phyloP scores from a whole-genome alignment of 2,329 filamentous ascomycete genomes.

The Alternaria incomplexa region DNA sequence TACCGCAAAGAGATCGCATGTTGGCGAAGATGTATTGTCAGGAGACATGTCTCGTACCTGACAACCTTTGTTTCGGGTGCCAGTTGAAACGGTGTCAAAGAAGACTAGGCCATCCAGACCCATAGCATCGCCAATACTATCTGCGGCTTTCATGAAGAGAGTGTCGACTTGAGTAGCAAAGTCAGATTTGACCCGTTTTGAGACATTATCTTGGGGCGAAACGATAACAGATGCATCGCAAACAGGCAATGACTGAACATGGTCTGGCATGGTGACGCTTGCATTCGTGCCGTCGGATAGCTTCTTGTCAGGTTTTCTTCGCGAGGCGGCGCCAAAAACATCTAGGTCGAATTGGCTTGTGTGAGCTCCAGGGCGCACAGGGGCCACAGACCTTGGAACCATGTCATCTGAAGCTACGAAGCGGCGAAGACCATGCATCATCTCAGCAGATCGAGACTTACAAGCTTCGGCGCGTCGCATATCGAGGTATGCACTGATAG shows the following conservation, averaged over 20 bases:
- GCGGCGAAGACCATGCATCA: slow-evolving; percentile 16
- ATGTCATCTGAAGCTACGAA: slow-evolving; percentile 6
- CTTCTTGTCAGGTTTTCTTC: background rate
- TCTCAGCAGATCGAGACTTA: slow-evolving; percentile 10
- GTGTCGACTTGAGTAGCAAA: slow-evolving; percentile 1
- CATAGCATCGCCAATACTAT: slow-evolving; percentile 13
- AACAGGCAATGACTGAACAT: too few species aligned
- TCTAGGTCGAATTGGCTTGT: slow-evolving; percentile 1
- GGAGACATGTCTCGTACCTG: background rate
- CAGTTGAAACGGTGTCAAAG: slow-evolving; percentile 11
- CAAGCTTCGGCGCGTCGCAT: slow-evolving; percentile 10
- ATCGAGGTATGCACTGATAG: slow-evolving; percentile 14
- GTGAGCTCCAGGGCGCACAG: background rate
- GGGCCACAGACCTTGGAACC: background rate
- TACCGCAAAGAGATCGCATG: background rate
- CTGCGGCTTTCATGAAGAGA: slow-evolving; percentile 10
- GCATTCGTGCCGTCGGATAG: background rate
- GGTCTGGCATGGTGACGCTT: background rate
- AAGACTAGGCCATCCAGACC: slow-evolving; percentile 10
- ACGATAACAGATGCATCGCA: background rate
- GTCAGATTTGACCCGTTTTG: background rate
- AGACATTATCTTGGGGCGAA: background rate
- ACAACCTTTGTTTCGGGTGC: background rate
- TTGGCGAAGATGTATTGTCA: background rate
- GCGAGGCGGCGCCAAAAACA: slow-evolving; percentile 2